Evolutionary conservation across 257 asterid species (phyloP).

Genomic region (Solanum habrochaites): DNA sequence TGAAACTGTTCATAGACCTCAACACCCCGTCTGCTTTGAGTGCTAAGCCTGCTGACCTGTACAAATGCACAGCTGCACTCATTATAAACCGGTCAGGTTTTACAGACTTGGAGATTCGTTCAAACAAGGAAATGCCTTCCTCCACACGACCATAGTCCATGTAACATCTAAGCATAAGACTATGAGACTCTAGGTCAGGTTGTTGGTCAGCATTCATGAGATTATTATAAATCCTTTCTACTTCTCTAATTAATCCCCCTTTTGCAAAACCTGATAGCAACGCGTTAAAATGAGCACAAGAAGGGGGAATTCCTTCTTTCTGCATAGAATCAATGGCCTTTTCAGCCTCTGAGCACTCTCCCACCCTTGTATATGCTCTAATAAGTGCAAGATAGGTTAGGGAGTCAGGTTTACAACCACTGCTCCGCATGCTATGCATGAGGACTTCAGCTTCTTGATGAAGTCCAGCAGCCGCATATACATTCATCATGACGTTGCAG

Average conservation of each 20-base stretch:
- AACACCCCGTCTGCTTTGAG: constrained; percentile 34
- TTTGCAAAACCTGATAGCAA: constrained; percentile 40
- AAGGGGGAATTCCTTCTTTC: constrained; percentile 42
- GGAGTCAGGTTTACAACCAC: constrained; percentile 47
- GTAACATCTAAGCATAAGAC: constrained; percentile 64
- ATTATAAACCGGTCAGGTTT: constrained; percentile 49
- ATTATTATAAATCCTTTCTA: constrained; percentile 39
- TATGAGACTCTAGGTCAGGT: constrained; percentile 44
- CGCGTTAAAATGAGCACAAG: constrained; percentile 54
- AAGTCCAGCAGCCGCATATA: constrained; percentile 50
- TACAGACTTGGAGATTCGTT: constrained; percentile 30
- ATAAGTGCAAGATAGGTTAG: constrained; percentile 52
- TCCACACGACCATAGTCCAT: constrained; percentile 47
- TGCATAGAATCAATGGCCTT: constrained; percentile 42
- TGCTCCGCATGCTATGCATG: constrained; percentile 35
- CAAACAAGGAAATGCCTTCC: constrained; percentile 56
- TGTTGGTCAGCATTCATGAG: constrained; percentile 22
- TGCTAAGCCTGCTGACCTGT: constrained; percentile 35
- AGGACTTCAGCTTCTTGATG: constrained; percentile 50
- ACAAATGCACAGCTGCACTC: constrained; percentile 71
- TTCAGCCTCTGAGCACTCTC: constrained; percentile 48
- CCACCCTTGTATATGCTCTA: constrained; percentile 42
- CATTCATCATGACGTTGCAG: constrained; percentile 55
- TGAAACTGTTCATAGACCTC: constrained; percentile 22
- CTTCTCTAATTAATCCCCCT: constrained; percentile 48